These are phyloP conservation scores for Candida tammaniensis DNA, from an alignment of 805 yeast species.

Conservation along the genomic window DNA sequence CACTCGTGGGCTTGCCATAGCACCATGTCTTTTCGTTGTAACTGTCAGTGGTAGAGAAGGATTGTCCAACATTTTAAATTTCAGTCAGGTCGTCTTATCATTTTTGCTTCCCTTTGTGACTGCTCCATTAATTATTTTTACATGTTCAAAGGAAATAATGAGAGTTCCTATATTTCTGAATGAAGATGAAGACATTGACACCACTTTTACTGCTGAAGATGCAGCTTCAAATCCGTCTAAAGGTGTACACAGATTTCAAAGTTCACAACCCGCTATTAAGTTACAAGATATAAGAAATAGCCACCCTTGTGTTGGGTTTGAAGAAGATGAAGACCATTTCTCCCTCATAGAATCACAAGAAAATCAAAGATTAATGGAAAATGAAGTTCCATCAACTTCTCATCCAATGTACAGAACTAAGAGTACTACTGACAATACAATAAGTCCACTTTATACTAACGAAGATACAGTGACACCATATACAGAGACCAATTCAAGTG, in stretches of 20 bases:
- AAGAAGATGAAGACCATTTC: conserved; percentile 33
- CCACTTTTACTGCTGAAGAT: conserved; percentile 15
- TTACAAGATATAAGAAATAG: conserved; percentile 37
- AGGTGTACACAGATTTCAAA: conserved; percentile 21
- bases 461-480: background rate
- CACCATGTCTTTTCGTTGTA: conserved; percentile 80
- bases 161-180: conserved; percentile 43
- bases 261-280: conserved; percentile 39
- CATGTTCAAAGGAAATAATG: conserved; percentile 68
- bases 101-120: conserved; percentile 81
- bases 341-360: conserved; percentile 15
- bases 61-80: conserved; percentile 67
- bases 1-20: conserved; percentile 79
- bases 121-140: conserved; percentile 83
- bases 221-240: conserved; percentile 2
- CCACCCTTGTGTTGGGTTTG: conserved; percentile 45
- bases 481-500: background rate
- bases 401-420: background rate
- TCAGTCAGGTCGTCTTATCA: conserved; percentile 79
- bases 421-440: background rate
- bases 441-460: background rate
- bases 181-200: conserved; percentile 16
- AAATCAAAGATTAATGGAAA: conserved; percentile 16
- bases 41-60: conserved; percentile 78
- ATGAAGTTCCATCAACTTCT: too few species aligned